Percentiles rank a stretch among this genome's conserved stretches.
Evolutionary conservation across 176 grass and related monocot species (phyloP).

Genomic region (Hordeum vulgare): MorexV3_pseudomolecules_assembly NC_058520.1:38411990-38412489

Average conservation of each 20-base stretch:
- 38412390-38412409: conserved; percentile 72
- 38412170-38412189: conserved; percentile 86
- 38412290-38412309: background rate
- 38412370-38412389: conserved; percentile 78
- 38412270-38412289: background rate
- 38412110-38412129: conserved; percentile 58
- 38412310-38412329: conserved; percentile 90
- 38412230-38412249: background rate
- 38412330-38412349: conserved; percentile 89
- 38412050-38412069: conserved; percentile 47
- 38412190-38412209: conserved; percentile 77
- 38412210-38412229: background rate
- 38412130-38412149: conserved; percentile 92
- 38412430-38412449: too few species aligned
- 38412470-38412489: too few species aligned
- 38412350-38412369: conserved; percentile 76
- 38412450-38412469: too few species aligned
- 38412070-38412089: too few species aligned
- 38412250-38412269: background rate
- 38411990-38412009: background rate
- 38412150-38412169: conserved; percentile 67
- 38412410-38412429: conserved; percentile 53
- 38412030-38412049: background rate
- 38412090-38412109: conserved; percentile 76
- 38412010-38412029: background rate